Conservation (phyloP, 2,329 filamentous ascomycete genomes). For the Pseudogymnoascus sp. region DNA sequence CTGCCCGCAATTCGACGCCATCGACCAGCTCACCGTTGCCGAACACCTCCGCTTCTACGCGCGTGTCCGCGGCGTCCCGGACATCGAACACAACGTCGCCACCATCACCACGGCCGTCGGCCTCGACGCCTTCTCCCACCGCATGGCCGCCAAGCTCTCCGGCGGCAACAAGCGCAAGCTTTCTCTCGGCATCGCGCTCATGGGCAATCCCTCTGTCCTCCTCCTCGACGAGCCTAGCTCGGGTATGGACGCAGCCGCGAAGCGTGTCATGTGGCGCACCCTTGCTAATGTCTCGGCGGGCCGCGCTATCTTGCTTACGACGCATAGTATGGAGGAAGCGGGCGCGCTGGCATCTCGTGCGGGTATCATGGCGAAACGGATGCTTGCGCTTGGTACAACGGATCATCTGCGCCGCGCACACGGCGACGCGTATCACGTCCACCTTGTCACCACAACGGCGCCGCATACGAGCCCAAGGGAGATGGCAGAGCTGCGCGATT, state of each 20-base stretch:
- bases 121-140: constrained; percentile 56
- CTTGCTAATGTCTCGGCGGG: constrained; percentile 64
- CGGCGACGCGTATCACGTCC: constrained; percentile 71
- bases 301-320: constrained; percentile 78
- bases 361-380: constrained; percentile 75
- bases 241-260: constrained; percentile 83
- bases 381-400: constrained; percentile 75
- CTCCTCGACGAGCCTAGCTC: constrained; percentile 83
- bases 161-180: constrained; percentile 94
- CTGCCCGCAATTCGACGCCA: constrained; percentile 79
- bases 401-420: constrained; percentile 64
- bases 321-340: constrained; percentile 92
- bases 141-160: constrained; percentile 71
- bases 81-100: constrained; percentile 67
- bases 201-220: constrained; percentile 82
- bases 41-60: constrained; percentile 89
- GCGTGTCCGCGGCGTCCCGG: constrained; percentile 65
- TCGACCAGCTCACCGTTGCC: constrained; percentile 81
- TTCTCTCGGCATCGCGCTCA: constrained; percentile 77
- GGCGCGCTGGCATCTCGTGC: constrained; percentile 76
- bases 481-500: constrained; percentile 55
- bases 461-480: constrained; percentile 63
- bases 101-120: constrained; percentile 76
- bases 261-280: constrained; percentile 88
- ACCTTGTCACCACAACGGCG: constrained; percentile 66